Conservation (phyloP, 371 early-diverging fungal genomes). For the Capillidium rhysosporum region DNA sequence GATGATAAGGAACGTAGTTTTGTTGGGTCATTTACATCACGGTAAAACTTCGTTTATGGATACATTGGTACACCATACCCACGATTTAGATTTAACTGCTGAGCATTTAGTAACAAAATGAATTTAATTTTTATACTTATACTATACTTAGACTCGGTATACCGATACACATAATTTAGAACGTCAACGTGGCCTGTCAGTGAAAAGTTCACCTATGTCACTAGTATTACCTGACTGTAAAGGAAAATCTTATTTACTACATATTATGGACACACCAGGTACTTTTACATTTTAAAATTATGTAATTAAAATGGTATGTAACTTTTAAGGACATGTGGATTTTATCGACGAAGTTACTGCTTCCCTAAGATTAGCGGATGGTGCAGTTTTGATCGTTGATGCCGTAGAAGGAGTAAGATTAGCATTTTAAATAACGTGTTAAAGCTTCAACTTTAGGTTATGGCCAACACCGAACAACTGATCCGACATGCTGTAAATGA, state of each 20-base stretch:
- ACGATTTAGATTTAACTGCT: conserved; percentile 34
- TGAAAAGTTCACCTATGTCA: conserved; percentile 87
- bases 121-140: conserved; percentile 1
- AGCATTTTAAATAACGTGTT: neutral
- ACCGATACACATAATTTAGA: conserved; percentile 87
- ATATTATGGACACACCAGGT: conserved; percentile 90
- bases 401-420: conserved; percentile 74
- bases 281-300: conserved; percentile 9
- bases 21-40: conserved; percentile 92
- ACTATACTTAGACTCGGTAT: conserved; percentile 37
- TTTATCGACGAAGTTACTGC: conserved; percentile 88
- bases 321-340: conserved; percentile 58
- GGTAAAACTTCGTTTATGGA: conserved; percentile 92
- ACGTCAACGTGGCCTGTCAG: conserved; percentile 69
- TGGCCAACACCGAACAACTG: conserved; percentile 83
- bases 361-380: conserved; percentile 73
- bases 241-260: conserved; percentile 75
- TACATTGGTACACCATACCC: conserved; percentile 76
- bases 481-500: conserved; percentile 68
- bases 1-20: conserved; percentile 65
- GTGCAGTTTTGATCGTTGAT: conserved; percentile 88
- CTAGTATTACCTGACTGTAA: conserved; percentile 68
- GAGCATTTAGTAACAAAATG: conserved; percentile 21
- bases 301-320: neutral
- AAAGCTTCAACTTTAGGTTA: conserved; percentile 25